Evolutionary conservation across 768 basidiomycete genomes (phyloP).

Genomic region (Pleurotus giganteus): DNA sequence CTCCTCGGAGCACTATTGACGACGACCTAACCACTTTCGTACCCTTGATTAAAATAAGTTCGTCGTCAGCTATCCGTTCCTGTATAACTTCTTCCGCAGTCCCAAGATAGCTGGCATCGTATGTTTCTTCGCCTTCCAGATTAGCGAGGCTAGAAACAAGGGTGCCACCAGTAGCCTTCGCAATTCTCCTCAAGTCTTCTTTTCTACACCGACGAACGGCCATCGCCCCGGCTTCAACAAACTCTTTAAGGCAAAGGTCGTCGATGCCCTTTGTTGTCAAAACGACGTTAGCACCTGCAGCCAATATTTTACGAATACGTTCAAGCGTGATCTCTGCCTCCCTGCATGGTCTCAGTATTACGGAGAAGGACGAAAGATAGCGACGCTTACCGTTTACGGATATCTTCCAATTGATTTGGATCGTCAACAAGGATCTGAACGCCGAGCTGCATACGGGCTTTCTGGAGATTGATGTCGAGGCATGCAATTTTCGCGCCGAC

Average conservation of each 20-base stretch:
- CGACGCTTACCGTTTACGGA: constrained; percentile 75
- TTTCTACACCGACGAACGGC: constrained; percentile 97
- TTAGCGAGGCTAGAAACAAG: constrained; percentile 92
- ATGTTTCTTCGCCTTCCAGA: constrained; percentile 96
- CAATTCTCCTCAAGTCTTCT: constrained; percentile 95
- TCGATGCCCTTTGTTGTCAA: constrained; percentile 99
- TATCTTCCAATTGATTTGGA: constrained; percentile 94
- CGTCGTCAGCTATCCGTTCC: constrained; percentile 97
- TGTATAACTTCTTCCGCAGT: constrained; percentile 94
- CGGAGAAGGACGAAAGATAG: not conserved
- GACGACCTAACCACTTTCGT: constrained; percentile 94
- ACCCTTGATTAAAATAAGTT: constrained; percentile 95
- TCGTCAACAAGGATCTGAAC: constrained; percentile 97
- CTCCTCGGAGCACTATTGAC: constrained; percentile 92
- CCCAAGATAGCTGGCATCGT: constrained; percentile 89
- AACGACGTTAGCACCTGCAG: constrained; percentile 94
- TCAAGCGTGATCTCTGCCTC: constrained; percentile 97
- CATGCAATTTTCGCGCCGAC: constrained; percentile 96
- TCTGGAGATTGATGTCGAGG: constrained; percentile 96
- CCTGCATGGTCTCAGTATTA: constrained; percentile 37
- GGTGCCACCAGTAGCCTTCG: constrained; percentile 94
- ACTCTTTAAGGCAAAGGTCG: constrained; percentile 96
- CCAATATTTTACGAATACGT: constrained; percentile 93
- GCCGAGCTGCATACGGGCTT: constrained; percentile 95
- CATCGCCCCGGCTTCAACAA: constrained; percentile 98